Conservation (phyloP, 352 stramenopile species). For the Lagenidium giganteum region DNA sequence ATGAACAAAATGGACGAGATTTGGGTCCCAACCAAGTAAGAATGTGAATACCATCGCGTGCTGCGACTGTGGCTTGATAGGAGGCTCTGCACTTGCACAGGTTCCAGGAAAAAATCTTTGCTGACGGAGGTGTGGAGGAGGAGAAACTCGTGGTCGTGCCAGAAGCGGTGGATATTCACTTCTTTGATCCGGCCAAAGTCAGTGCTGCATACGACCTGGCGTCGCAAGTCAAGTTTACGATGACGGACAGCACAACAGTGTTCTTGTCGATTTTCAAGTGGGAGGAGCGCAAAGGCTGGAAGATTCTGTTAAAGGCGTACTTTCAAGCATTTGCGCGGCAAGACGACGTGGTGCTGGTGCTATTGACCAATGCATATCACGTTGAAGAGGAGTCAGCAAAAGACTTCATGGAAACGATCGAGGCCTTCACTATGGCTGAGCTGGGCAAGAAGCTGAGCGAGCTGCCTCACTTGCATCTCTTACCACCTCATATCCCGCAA, state of each 20-base stretch:
- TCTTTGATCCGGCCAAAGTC: constrained; percentile 70
- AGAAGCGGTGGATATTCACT: constrained; percentile 87
- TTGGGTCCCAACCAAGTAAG: constrained; percentile 84
- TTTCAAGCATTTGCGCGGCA: constrained; percentile 56
- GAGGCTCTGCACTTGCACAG: constrained; percentile 6
- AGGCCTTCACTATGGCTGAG: constrained; percentile 41
- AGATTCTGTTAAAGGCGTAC: constrained; percentile 83
- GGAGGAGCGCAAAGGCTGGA: constrained; percentile 90
- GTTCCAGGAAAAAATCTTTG: constrained; percentile 78
- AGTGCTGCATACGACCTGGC: constrained; percentile 42
- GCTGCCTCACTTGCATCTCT: constrained; percentile 52
- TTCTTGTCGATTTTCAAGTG: constrained; percentile 94
- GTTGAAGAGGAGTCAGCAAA: constrained; percentile 25
- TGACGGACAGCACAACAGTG: constrained; percentile 54
- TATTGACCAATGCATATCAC: constrained; percentile 90
- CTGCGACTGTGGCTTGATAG: too few relatives aligned
- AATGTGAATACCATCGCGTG: too few relatives aligned
- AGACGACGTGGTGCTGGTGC: constrained; percentile 71
- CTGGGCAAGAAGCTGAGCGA: constrained; percentile 37
- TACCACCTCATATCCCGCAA: constrained; percentile 61
- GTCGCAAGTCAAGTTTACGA: constrained; percentile 17
- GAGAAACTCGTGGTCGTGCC: constrained; percentile 70
- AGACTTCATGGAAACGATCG: constrained; percentile 53
- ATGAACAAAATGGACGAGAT: constrained; percentile 93
- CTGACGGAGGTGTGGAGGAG: constrained; percentile 42